Evolutionary conservation across 1,284 basidiomycete species (phyloP), one percentile per base, ranked within the genome.

Genomic region (Laetiporus sulphureus): DNA sequence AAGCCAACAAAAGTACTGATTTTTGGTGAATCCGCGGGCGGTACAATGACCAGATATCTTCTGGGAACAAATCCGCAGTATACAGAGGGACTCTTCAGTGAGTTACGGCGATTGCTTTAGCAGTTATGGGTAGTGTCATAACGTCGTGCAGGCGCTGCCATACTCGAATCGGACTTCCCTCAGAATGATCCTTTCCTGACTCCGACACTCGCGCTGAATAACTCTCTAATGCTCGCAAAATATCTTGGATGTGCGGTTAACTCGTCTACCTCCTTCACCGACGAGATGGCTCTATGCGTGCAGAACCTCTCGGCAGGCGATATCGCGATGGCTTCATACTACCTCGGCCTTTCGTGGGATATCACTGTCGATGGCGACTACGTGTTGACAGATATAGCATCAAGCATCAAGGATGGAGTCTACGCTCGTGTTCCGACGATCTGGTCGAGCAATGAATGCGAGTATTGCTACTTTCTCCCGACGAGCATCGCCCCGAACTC

Each of bases 391-490:
- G 46, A 48, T 36, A 48, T 48, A 15, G 38, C 40, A 10, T 34
- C 39, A 15, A 48, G 46, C 35, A 48, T 48, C 32, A 41, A 36
- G 15, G 46, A 48, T 20, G 46, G 46, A 7, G 20, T 39, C 16
- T 48, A 48, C 35, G 40, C 36, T 12, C 46, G 46, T 6, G 46
- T 48, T 4, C 46, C 46, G 19, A 48, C 42, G 4, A 48, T 48
- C 24, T 48, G 42, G 42, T 34, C 42, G 31, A 48, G 36, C 36
- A 48, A 48, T 34, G 36, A 48, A 15, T 48, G 46, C 42, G 46
- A 48, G 19, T 48, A 44, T 18, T 48, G 46, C 36, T 48, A 41
- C 40, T 48, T 48, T 40, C 40, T 48, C 11, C 46, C 46, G 6
- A 36, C 40, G 18, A 41, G 32, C 13, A 48, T 48, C n/a, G 29